Percentiles rank a stretch among this genome's conserved stretches.
phyloP scores from a whole-genome alignment of 2,329 filamentous ascomycete genomes.

The Cladosporium sp. region DNA sequence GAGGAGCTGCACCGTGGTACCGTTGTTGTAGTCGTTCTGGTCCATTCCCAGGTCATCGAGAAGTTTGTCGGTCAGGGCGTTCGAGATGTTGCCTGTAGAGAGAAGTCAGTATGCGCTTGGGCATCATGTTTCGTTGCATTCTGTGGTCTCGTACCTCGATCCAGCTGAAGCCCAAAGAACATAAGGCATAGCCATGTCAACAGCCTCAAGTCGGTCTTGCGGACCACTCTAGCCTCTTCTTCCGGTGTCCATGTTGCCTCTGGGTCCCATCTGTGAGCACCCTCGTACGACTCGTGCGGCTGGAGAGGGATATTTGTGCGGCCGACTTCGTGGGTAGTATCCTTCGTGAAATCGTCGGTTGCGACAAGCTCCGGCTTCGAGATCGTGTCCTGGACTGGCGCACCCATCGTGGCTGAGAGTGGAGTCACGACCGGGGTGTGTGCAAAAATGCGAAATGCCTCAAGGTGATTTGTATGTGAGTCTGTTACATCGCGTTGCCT shows the following conservation, averaged over 20 bases:
- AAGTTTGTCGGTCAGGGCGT: constrained; percentile 36
- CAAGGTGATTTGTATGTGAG: background rate
- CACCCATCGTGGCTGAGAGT: constrained; percentile 10
- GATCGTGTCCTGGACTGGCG: background rate
- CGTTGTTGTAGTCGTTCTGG: constrained; percentile 53
- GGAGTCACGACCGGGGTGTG: background rate
- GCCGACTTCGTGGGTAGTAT: constrained; percentile 6
- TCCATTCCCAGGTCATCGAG: constrained; percentile 50
- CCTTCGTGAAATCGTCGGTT: constrained; percentile 6
- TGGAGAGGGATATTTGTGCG: constrained; percentile 10
- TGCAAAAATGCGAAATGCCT: background rate
- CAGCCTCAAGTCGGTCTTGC: constrained; percentile 52
- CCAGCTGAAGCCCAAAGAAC: constrained; percentile 57
- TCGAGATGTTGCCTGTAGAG: constrained; percentile 43
- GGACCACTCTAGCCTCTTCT: constrained; percentile 50
- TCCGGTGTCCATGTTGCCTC: constrained; percentile 57
- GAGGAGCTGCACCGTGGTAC: constrained; percentile 65
- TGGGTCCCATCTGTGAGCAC: constrained; percentile 61
- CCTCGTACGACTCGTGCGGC: constrained; percentile 59
- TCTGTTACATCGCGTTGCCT: background rate
- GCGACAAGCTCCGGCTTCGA: constrained; percentile 10
- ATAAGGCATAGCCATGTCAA: constrained; percentile 56
- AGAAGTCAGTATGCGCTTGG: background rate
- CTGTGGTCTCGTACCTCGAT: constrained; percentile 39
- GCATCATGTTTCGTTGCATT: constrained; percentile 25